Conservation (phyloP, 2,329 filamentous ascomycete genomes). For the Apiospora saccharicola region DNA sequence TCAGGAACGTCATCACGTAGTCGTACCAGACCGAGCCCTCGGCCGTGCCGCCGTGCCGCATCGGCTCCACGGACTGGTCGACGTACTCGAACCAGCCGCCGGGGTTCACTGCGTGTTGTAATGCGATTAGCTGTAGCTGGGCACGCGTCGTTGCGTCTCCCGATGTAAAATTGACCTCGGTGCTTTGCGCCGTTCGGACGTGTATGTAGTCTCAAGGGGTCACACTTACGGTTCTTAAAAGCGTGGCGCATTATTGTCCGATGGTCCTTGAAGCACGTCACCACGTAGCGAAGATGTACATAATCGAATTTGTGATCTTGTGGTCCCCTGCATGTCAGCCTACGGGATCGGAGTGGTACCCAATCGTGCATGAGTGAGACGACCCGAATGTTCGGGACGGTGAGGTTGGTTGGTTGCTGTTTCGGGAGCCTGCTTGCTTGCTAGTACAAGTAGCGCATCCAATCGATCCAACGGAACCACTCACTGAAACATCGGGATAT, state of each 20-base stretch:
- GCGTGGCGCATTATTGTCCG: conserved; percentile 19
- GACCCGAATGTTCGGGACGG: neutral
- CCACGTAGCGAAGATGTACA: conserved; percentile 23
- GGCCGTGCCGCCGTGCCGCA: conserved; percentile 1
- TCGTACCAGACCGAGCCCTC: conserved; percentile 10
- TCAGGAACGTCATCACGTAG: neutral
- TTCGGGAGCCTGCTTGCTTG: neutral
- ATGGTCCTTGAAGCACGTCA: conserved; percentile 21
- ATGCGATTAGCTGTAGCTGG: neutral
- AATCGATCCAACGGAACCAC: neutral
- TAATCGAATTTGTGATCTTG: conserved; percentile 24
- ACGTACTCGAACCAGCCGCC: conserved; percentile 22
- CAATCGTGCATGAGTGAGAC: neutral
- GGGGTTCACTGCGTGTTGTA: neutral
- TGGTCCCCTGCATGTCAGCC: neutral
- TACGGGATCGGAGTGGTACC: neutral
- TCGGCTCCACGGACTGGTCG: conserved; percentile 5
- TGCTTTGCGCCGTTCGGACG: no score
- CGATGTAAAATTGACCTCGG: no score
- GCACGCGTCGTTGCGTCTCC: neutral
- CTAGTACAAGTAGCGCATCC: neutral
- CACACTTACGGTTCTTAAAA: conserved; percentile 20
- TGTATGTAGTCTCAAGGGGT: no score
- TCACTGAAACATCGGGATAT: neutral
- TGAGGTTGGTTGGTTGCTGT: neutral